phyloP scores from a whole-genome alignment of 768 basidiomycete species.

The Psilocybe subaeruginosa region DNA sequence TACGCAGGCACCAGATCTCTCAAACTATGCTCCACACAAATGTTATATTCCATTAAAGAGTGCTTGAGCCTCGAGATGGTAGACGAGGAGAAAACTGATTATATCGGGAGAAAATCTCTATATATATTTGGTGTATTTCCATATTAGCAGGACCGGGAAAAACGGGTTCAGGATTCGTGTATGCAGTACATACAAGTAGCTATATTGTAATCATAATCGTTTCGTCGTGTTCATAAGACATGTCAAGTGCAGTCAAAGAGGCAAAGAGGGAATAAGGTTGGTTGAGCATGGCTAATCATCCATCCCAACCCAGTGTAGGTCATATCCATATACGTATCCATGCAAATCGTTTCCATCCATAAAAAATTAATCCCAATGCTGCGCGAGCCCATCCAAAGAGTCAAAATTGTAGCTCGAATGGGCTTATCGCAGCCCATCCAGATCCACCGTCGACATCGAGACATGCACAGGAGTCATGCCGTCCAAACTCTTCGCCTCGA shows the following conservation, averaged over 20 bases:
- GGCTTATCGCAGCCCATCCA: conserved; percentile 16
- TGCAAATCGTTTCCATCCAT: conserved; percentile 1
- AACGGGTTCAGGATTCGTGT: neutral
- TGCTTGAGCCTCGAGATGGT: too few relatives aligned
- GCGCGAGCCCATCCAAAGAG: neutral
- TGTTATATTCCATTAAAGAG: too few relatives aligned
- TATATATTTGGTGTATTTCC: neutral
- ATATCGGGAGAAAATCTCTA: neutral
- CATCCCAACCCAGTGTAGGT: neutral
- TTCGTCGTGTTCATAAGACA: neutral
- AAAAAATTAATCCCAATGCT: neutral
- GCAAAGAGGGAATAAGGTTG: neutral
- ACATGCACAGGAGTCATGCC: conserved; percentile 19
- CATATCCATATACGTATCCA: neutral
- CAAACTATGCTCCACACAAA: too few relatives aligned
- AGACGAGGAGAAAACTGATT: too few relatives aligned
- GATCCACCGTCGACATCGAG: conserved; percentile 19
- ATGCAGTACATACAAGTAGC: neutral
- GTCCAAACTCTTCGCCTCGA: conserved; percentile 32
- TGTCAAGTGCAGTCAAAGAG: neutral
- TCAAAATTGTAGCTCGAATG: neutral
- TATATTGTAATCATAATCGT: neutral
- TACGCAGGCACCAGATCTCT: too few relatives aligned
- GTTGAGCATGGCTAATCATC: neutral
- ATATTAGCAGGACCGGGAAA: neutral